phyloP scores from a whole-genome alignment of 306 rosid species.

The Medicago ruthenica region DNA sequence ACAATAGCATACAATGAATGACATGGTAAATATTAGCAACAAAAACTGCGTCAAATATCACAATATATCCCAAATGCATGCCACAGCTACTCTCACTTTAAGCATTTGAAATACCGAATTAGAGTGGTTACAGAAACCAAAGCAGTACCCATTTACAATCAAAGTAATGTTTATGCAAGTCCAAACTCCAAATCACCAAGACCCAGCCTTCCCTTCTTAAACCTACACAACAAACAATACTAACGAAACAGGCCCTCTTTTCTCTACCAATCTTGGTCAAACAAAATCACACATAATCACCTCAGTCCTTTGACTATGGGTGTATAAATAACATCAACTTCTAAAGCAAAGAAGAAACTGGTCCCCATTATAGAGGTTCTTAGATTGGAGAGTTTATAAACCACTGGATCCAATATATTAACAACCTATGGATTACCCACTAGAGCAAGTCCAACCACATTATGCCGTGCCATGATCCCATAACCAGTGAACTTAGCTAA shows the following conservation, averaged over 20 bases:
- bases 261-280: conserved; percentile 9
- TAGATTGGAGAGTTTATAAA: conserved; percentile 9
- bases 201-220: conserved; percentile 7
- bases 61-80: conserved; percentile 28
- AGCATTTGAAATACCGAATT: conserved; percentile 12
- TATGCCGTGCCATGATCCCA: neutral
- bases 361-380: neutral
- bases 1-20: conserved; percentile 1
- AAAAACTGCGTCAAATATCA: conserved; percentile 30
- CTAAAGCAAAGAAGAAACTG: neutral
- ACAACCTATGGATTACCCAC: neutral
- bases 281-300: conserved; percentile 9
- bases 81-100: conserved; percentile 12
- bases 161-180: conserved; percentile 3
- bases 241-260: conserved; percentile 7
- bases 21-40: conserved; percentile 14
- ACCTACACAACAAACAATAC: conserved; percentile 15
- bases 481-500: neutral
- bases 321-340: neutral
- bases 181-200: conserved; percentile 1
- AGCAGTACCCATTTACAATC: neutral
- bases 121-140: conserved; percentile 2
- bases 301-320: conserved; percentile 6
- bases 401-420: conserved; percentile 2
- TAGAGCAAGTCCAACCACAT: neutral